Conservation (phyloP, 164 flowering plant genomes). For the Vitis riparia region DNA sequence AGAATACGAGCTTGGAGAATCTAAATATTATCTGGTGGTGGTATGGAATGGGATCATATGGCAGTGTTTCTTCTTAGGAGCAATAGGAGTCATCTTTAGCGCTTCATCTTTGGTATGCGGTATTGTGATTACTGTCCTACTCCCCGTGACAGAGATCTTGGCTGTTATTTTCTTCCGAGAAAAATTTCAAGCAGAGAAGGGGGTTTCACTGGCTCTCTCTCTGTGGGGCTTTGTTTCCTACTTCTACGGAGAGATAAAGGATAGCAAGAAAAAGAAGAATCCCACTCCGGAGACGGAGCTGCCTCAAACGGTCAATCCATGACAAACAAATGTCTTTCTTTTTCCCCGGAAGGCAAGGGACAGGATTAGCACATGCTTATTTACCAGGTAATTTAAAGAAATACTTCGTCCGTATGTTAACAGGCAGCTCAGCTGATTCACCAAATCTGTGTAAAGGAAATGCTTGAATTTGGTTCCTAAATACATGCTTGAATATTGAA, state of each 20-base stretch:
- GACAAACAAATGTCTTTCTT: too few species aligned
- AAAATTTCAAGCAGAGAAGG: conserved; percentile 31
- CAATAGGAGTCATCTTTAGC: conserved; percentile 29
- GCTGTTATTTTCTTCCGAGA: conserved; percentile 32
- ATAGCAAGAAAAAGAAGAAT: conserved; percentile 3
- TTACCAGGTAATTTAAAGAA: too few species aligned
- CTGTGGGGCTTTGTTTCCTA: conserved; percentile 35
- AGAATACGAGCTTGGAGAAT: conserved; percentile 26
- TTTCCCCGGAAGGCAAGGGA: too few species aligned
- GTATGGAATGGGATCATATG: conserved; percentile 20
- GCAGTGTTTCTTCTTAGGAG: conserved; percentile 35
- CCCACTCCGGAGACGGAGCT: too few species aligned
- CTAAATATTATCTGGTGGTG: conserved; percentile 24
- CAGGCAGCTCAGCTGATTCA: too few species aligned
- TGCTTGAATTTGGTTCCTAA: too few species aligned
- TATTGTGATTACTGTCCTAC: conserved; percentile 20
- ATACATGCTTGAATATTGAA: too few species aligned
- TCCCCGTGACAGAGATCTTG: conserved; percentile 30
- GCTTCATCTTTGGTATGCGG: conserved; percentile 32
- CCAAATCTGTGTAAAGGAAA: too few species aligned
- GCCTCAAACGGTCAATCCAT: too few species aligned
- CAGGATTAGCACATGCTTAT: too few species aligned
- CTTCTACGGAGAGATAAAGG: conserved; percentile 27
- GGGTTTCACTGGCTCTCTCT: conserved; percentile 27
- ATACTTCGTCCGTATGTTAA: too few species aligned